These are phyloP conservation scores for Penicillium palitans DNA, from an alignment of 2,329 filamentous ascomycete genomes.

Conservation along the genomic window DNA sequence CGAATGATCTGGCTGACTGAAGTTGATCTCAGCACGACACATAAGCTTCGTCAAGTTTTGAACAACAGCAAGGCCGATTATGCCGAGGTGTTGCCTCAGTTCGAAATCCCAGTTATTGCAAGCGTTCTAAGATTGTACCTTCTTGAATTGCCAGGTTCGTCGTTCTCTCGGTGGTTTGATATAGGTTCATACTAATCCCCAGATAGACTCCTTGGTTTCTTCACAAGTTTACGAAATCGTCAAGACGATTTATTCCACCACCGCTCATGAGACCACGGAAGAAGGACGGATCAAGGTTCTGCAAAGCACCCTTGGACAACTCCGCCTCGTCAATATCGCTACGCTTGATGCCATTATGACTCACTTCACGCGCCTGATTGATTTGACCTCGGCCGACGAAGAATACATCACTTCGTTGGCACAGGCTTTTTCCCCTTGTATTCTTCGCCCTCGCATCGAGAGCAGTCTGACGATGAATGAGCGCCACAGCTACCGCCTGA, in stretches of 20 bases:
- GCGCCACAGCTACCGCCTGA: slow-evolving; percentile 83
- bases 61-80: slow-evolving; percentile 84
- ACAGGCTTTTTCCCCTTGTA: slow-evolving; percentile 74
- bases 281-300: slow-evolving; percentile 82
- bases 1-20: slow-evolving; percentile 93
- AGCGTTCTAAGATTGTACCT: slow-evolving; percentile 92
- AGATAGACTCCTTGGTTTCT: slow-evolving; percentile 91
- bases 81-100: slow-evolving; percentile 75
- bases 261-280: slow-evolving; percentile 73
- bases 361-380: slow-evolving; percentile 94
- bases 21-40: slow-evolving; percentile 79
- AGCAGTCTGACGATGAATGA: slow-evolving; percentile 94
- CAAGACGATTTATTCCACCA: slow-evolving; percentile 90
- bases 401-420: slow-evolving; percentile 75
- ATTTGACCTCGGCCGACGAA: slow-evolving; percentile 94
- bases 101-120: slow-evolving; percentile 91
- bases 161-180: slow-evolving; percentile 16
- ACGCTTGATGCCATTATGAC: slow-evolving; percentile 98
- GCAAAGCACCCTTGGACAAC: slow-evolving; percentile 91
- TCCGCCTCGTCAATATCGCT: slow-evolving; percentile 94
- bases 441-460: slow-evolving; percentile 82
- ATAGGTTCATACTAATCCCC: slow-evolving; percentile 10
- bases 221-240: slow-evolving; percentile 99
- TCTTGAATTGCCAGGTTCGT: slow-evolving; percentile 85
- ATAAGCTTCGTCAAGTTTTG: slow-evolving; percentile 76